phyloP scores from a whole-genome alignment of 805 yeast species.

The Candida morakotiae region DNA sequence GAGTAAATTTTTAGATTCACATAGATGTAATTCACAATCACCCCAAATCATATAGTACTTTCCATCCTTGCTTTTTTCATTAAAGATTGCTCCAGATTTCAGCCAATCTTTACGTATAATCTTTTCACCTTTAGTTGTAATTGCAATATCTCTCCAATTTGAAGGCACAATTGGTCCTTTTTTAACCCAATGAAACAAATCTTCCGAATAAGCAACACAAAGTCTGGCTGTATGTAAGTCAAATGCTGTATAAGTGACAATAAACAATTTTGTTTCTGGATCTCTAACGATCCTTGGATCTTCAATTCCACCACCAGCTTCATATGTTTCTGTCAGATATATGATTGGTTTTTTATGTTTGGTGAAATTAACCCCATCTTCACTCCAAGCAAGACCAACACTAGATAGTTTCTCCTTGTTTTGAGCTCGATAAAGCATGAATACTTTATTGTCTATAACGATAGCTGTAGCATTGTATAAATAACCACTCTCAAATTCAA shows the following conservation, averaged over 20 bases:
- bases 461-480: constrained; percentile 41
- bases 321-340: constrained; percentile 36
- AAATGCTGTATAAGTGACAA: constrained; percentile 39
- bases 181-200: constrained; percentile 36
- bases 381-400: constrained; percentile 40
- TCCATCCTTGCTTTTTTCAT: constrained; percentile 28
- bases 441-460: constrained; percentile 34
- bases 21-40: constrained; percentile 35
- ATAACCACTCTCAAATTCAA: constrained; percentile 35
- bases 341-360: constrained; percentile 29
- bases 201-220: constrained; percentile 35
- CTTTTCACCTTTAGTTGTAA: constrained; percentile 18
- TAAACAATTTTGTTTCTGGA: constrained; percentile 28
- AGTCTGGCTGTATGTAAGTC: constrained; percentile 31
- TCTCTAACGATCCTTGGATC: constrained; percentile 41
- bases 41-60: constrained; percentile 43
- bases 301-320: constrained; percentile 38
- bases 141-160: constrained; percentile 31
- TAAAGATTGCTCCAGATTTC: constrained; percentile 39
- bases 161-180: constrained; percentile 29
- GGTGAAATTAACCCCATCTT: constrained; percentile 32
- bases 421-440: constrained; percentile 37
- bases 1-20: constrained; percentile 29
- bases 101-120: constrained; percentile 33
- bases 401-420: constrained; percentile 27